These are phyloP conservation scores for Agaricus subrufescens DNA, from an alignment of 768 basidiomycete genomes.

Conservation along the genomic window DNA sequence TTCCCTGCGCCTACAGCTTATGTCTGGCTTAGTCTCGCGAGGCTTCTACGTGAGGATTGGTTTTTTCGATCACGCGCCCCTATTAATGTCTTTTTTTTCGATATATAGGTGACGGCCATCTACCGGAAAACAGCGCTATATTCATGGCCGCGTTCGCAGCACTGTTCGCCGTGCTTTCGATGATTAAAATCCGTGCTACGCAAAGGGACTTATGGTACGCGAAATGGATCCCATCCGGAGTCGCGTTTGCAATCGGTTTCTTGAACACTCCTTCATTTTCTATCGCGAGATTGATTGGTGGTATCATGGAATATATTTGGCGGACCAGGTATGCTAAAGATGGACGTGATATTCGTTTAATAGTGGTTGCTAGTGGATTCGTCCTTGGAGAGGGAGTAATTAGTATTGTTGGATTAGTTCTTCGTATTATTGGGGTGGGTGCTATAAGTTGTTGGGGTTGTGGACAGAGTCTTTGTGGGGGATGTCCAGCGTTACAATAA, in stretches of 20 bases:
- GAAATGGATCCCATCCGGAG: constrained; percentile 87
- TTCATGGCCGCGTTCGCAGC: constrained; percentile 82
- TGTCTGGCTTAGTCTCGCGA: constrained; percentile 82
- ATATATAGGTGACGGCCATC: constrained; percentile 65
- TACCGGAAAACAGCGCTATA: constrained; percentile 66
- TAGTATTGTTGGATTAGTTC: constrained; percentile 71
- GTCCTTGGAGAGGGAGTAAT: constrained; percentile 93
- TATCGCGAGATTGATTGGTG: constrained; percentile 86
- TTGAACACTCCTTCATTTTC: constrained; percentile 95
- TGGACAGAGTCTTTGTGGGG: constrained; percentile 65
- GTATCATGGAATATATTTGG: constrained; percentile 72
- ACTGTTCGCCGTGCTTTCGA: constrained; percentile 64
- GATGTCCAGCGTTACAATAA: constrained; percentile 42
- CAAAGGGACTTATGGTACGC: constrained; percentile 46
- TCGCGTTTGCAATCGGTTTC: constrained; percentile 95
- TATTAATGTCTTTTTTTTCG: constrained; percentile 19
- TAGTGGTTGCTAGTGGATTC: constrained; percentile 92
- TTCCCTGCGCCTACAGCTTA: constrained; percentile 96
- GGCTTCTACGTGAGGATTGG: constrained; percentile 59
- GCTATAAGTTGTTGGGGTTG: constrained; percentile 88
- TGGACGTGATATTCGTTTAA: constrained; percentile 62
- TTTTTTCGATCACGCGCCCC: neutral
- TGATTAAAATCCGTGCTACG: constrained; percentile 57
- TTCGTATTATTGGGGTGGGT: constrained; percentile 72
- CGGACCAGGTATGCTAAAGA: constrained; percentile 48